These are phyloP conservation scores for Bruguiera gymnorhiza DNA, from an alignment of 345 rosid genomes.

Conservation along the genomic window DNA sequence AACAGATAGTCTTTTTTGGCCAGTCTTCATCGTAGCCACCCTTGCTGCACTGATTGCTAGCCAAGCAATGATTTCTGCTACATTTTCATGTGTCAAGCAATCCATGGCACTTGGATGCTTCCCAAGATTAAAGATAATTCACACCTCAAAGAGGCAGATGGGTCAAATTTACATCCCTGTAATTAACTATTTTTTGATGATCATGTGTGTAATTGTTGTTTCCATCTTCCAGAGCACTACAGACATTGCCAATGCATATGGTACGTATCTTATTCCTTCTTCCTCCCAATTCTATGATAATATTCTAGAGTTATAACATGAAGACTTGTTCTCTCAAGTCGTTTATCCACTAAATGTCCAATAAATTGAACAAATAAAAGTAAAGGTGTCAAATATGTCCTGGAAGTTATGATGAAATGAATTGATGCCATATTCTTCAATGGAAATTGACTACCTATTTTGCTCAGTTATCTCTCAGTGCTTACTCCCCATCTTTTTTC, in stretches of 20 bases:
- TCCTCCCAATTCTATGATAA: not conserved
- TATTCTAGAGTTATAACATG: not conserved
- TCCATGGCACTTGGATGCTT: constrained; percentile 98
- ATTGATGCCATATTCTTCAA: not conserved
- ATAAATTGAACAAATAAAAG: not conserved
- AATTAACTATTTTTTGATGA: constrained; percentile 89
- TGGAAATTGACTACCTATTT: not conserved
- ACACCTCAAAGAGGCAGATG: constrained; percentile 77
- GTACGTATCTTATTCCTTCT: constrained; percentile 35
- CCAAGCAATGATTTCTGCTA: constrained; percentile 99
- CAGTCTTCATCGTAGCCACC: constrained; percentile 75
- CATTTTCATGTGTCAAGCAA: constrained; percentile 92
- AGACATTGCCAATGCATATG: constrained; percentile 96
- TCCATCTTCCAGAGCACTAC: constrained; percentile 82
- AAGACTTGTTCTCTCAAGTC: not conserved
- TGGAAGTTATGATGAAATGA: not conserved
- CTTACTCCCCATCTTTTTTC: too few species aligned
- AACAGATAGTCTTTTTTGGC: constrained; percentile 87
- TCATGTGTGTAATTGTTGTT: constrained; percentile 84
- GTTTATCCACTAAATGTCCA: not conserved
- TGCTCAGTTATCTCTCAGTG: not conserved
- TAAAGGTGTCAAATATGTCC: not conserved
- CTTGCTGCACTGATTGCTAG: constrained; percentile 95
- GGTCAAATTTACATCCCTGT: constrained; percentile 94
- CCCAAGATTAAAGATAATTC: constrained; percentile 91